Base-by-base conservation (phyloP, 2,329 filamentous ascomycete genomes). In the Epichloe hybrida region DNA sequence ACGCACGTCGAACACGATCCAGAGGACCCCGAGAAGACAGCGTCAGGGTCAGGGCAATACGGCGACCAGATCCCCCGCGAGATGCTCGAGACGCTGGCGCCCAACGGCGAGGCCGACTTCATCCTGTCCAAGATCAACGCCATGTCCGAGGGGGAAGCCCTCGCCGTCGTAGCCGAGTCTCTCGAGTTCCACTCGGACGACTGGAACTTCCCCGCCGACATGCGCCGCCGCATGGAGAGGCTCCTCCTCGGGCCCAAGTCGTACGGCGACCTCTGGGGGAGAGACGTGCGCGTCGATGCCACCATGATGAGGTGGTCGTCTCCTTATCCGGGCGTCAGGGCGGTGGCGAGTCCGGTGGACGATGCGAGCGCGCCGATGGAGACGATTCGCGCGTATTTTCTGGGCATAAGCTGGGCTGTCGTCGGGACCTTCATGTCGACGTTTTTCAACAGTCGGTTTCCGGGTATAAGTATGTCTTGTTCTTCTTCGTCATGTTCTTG, bases 131-230 rank as follows among this genome's bases (percentile, higher is more conserved):
- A 64, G 55, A 66, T 72, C 56, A 68, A 69, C 53, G 60, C 54
- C 54, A 71, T 72, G 68, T 62, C 58, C 42, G 67, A 69, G 58
- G 69, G 70, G 31, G 68, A 72, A 50, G 70, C 70, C 0, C 31
- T 69, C 5, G 64, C 61, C 27, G 70, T 72, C 46, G 53, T 72
- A 8, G 50, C 57, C 2, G 68, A 71, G 54, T 60, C 64, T 0
- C 55, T 68, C 47, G 57, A 61, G 17, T 71, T 71, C 54, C 67
- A 70, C 53, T 57, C 60, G 21, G 69, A 72, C 49, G 70, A 72
- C 56, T 71, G 68, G 67, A 71, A 71, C 55, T 72, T 72, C 39
- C 69, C 0, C 0, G 56, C 62, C 2, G 66, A 69, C 4, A 72
- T 71, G 68, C 59, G 67, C 23, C 62, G 62, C n/a, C 66, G 67